Base-by-base conservation (phyloP, 345 rosid species). In the Nephelium lappaceum region DNA sequence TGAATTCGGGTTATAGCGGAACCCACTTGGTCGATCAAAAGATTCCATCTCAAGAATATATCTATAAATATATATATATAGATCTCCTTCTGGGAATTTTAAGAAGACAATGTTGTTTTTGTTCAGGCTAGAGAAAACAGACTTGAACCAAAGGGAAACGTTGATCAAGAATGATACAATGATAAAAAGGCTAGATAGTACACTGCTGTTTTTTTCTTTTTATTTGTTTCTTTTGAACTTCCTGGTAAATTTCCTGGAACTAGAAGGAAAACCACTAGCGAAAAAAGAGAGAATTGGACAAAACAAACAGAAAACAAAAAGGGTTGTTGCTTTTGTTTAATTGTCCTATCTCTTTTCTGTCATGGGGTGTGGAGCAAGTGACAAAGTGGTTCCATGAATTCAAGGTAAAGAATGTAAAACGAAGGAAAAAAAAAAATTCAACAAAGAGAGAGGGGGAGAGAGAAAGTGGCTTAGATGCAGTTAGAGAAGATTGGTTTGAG, bases 1-100 rank as follows among this genome's bases (percentile, higher is more conserved):
- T 9, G 87, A 74, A 63, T 79, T 72, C 8, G 78, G 81, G 71
- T 73, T 83, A 79, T 82, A 89, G 16, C 75, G 76, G 78, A 89
- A 91, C 63, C 87, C 83, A 27, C 87, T 75, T 25, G 89, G 78
- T 78, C 81, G 85, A 47, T 83, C 77, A 80, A 91, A 88, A 79
- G 95, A 79, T 77, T 88, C 88, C 98, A 92, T 90, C 19, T 19
- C 49, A 27, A 8, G 45, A 61, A 67, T 73, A 65, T 38, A 21
- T 1, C 18, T 10, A 3, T 49, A 49, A 15, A 2, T 43, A 31
- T 31, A 31, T 31, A 1, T 31, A 31, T 31, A 31, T 31, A 31
- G 2, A 31, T 31, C 36, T 31, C 49, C 25, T 39, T n/a, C n/a
- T n/a, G n/a, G n/a, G n/a, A n/a, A n/a, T n/a, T n/a, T n/a, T n/a